Evolutionary conservation across 106 monocot species (phyloP).

Genomic region (Dendrobium nobile): DNA sequence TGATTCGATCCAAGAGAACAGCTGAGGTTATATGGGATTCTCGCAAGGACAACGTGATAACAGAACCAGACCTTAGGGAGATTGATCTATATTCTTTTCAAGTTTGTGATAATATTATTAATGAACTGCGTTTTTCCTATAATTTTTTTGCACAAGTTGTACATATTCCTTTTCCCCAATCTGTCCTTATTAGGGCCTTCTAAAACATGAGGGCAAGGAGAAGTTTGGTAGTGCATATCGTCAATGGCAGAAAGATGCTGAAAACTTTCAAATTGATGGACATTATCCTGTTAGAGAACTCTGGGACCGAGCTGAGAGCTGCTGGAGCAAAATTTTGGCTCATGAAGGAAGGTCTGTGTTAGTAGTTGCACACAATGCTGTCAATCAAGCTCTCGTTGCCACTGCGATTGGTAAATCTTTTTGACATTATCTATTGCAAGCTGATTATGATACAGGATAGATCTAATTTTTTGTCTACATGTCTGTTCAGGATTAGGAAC

Average conservation of each 20-base stretch:
- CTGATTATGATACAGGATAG: background rate
- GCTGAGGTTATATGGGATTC: slow-evolving; percentile 88
- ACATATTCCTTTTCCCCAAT: background rate
- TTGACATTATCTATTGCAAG: background rate
- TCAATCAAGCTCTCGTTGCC: slow-evolving; percentile 91
- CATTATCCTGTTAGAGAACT: slow-evolving; percentile 91
- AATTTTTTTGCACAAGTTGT: background rate
- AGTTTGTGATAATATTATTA: slow-evolving; percentile 24
- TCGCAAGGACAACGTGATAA: slow-evolving; percentile 51
- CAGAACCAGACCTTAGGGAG: slow-evolving; percentile 66
- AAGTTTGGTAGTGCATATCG: slow-evolving; percentile 53
- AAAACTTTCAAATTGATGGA: slow-evolving; percentile 84
- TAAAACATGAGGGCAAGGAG: slow-evolving; percentile 82
- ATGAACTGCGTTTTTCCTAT: background rate
- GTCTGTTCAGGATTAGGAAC: slow-evolving; percentile 57
- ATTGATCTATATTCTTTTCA: slow-evolving; percentile 98
- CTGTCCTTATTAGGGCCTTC: slow-evolving; percentile 44
- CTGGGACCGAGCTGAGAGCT: slow-evolving; percentile 62
- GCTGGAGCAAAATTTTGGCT: slow-evolving; percentile 74
- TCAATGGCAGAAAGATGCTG: slow-evolving; percentile 79
- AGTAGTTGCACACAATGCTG: slow-evolving; percentile 96
- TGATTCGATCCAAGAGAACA: slow-evolving; percentile 73
- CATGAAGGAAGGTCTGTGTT: slow-evolving; percentile 79
- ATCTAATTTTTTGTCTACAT: background rate
- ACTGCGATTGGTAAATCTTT: slow-evolving; percentile 53